Percentiles rank a stretch among this genome's conserved stretches.
These are phyloP conservation scores for Xylaria sp. DNA, from an alignment of 2,329 filamentous ascomycete species.

Conservation along the genomic window DNA sequence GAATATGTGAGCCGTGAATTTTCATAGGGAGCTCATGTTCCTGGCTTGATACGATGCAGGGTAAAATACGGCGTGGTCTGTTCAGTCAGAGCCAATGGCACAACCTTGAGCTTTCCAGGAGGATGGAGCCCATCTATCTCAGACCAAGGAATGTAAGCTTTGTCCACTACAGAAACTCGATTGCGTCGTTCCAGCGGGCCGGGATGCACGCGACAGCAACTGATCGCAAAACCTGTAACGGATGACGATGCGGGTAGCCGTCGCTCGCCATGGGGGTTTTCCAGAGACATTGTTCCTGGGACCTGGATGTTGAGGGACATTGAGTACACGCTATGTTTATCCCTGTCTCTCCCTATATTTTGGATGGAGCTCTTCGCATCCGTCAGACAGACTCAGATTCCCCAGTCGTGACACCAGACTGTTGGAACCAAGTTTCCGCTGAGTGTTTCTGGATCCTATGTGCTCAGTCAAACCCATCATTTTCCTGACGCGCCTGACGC, in stretches of 20 bases:
- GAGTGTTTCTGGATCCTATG: not conserved
- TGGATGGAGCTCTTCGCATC: slow-evolving; percentile 11
- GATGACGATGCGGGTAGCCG: slow-evolving; percentile 36
- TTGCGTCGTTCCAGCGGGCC: slow-evolving; percentile 27
- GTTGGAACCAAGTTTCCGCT: slow-evolving; percentile 11
- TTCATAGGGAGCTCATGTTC: not conserved
- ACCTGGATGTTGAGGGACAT: slow-evolving; percentile 28
- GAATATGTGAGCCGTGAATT: not conserved
- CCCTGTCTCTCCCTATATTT: slow-evolving; percentile 37
- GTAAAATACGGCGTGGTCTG: slow-evolving; percentile 1
- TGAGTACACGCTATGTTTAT: slow-evolving; percentile 27
- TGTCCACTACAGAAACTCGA: slow-evolving; percentile 16
- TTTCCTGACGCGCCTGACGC: not conserved
- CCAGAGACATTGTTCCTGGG: slow-evolving; percentile 36
- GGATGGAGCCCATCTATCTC: slow-evolving; percentile 7
- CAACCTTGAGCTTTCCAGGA: slow-evolving; percentile 17
- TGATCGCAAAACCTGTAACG: slow-evolving; percentile 32
- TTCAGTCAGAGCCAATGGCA: slow-evolving; percentile 22
- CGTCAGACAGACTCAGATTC: slow-evolving; percentile 34
- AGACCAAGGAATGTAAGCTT: not conserved
- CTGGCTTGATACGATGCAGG: not conserved
- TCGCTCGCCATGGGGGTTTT: slow-evolving; percentile 11
- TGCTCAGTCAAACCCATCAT: not conserved
- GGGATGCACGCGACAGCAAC: slow-evolving; percentile 23
- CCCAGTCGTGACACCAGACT: slow-evolving; percentile 11